Base-by-base conservation (phyloP, 2,329 filamentous ascomycete species). In the Cytospora piceae region DNA sequence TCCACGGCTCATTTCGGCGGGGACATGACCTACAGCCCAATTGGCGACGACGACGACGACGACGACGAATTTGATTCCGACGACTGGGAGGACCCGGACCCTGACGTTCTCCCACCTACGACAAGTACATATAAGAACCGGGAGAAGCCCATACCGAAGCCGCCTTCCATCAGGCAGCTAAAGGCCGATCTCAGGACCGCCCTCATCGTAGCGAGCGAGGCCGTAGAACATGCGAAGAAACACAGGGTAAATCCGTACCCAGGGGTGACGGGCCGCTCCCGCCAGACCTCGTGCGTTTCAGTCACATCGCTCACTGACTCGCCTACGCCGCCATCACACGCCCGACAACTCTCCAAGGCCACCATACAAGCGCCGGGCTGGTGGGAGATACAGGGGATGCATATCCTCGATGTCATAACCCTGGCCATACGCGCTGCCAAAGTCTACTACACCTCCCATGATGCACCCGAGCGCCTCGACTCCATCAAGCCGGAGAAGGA, bases 401-500 rank as follows among this genome's bases (percentile, higher is more conserved):
- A 96, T 73, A 87, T 99, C 46, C 85, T 98, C 64, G 94, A 98
- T 75, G 89, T 96, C 61, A 90, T 95, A 74, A 99, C 95, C 0
- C 83, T 98, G 61, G 94, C 94, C n/a, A 98, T 99, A 71, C 88
- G 93, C 61, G 93, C 94, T 1, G 95, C 95, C 60, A 97, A 96
- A 79, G 90, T 96, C 72, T 99, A 98, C 79, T 98, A 99, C 78
- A 97, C 94, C 0, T 87, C 93, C 4, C 95, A 98, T 75, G 91
- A 96, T 73, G 85, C 94, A 61, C 93, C 94, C 1, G 90, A 95
- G 71, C 89, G 92, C 46, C 82, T 98, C 22, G 92, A 95, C 73
- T 82, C 90, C 32, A 96, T 98, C 78, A 94, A 92, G 77, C 88
- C 92, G 0, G 95, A 99, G 76, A 92, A 90, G 69, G 85, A 91